Percentiles rank a stretch among this genome's conserved stretches.
Evolutionary conservation across 176 grass and related monocot species (phyloP).

Genomic region (Carex littledalei): DNA sequence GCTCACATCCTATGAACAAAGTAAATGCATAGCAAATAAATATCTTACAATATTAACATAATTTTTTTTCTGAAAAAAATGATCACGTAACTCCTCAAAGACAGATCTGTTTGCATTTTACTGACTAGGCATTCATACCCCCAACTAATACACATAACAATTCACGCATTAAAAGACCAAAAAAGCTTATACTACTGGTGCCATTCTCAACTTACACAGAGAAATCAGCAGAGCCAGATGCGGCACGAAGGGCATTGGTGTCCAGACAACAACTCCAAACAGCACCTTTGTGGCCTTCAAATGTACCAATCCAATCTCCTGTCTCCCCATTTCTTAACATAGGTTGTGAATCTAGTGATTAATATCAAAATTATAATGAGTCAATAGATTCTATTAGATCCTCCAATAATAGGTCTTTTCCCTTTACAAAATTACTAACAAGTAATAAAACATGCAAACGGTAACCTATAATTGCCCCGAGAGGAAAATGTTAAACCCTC

Average conservation of each 20-base stretch:
- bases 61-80: not conserved
- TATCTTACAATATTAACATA: not conserved
- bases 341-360: slow-evolving; percentile 68
- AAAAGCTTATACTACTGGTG: not conserved
- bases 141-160: not conserved
- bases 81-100: not conserved
- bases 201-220: slow-evolving; percentile 57
- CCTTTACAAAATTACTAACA: not conserved
- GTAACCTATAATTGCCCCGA: not conserved
- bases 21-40: not conserved
- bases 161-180: not conserved
- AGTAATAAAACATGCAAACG: not conserved
- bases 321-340: slow-evolving; percentile 99
- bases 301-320: slow-evolving; percentile 99
- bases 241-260: slow-evolving; percentile 74
- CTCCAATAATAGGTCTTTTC: not conserved
- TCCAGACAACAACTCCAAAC: slow-evolving; percentile 98
- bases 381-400: not conserved
- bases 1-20: not conserved
- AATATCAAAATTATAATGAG: slow-evolving; percentile 9
- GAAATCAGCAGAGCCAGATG: slow-evolving; percentile 94
- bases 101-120: no score
- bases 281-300: slow-evolving; percentile 97
- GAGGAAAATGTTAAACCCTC: not conserved
- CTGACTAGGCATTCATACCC: not conserved